Evolutionary conservation across 441 rosid species (phyloP), one percentile per base, ranked within the genome.

Genomic region (Gossypium schwendimanii): DNA sequence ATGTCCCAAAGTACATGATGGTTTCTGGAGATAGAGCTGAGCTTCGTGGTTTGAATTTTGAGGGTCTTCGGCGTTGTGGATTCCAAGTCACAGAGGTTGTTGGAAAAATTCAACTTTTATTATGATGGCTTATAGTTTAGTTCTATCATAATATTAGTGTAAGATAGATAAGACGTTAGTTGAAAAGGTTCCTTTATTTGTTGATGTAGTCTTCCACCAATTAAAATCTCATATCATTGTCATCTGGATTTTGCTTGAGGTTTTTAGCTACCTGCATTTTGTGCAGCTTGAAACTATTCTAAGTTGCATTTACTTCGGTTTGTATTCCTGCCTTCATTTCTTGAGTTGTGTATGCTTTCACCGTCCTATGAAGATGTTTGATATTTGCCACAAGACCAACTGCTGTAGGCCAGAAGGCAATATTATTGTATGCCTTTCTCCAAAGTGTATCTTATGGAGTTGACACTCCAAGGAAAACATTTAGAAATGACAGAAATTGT

Each of bases 11-110:
- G 79, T 95, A 87, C 83, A 84, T 84, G 75, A 87, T 95, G 99
- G 98, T 95, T 70, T 78, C 93, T 69, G 97, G 97, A 76, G 96
- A 89, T 81, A 87, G 98, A 84, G 92, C 97, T 18, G 91, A 86
- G 81, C 92, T 95, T 80, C 92, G 87, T 3, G 97, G 99, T 81
- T 80, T 92, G 78, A 92, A 95, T 83, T 79, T 88, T 49, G 96
- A 92, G 73, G 97, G 99, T 68, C 97, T 92, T 76, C 87, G 84
- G 63, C 91, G 97, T 58, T 80, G 73, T 84, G 93, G 95, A 80
- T 92, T 91, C 77, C 82, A 82, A 1, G 75, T 70, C 76, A 61
- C 79, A 63, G 97, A 95, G 98, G 98, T 89, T 69, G 63, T 80
- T 39, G 61, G 26, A 49, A 24, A 28, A 50, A 23, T 55, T 69